Conservation (phyloP, 73 alveolate genomes). For the Paramecium bursaria region DNA sequence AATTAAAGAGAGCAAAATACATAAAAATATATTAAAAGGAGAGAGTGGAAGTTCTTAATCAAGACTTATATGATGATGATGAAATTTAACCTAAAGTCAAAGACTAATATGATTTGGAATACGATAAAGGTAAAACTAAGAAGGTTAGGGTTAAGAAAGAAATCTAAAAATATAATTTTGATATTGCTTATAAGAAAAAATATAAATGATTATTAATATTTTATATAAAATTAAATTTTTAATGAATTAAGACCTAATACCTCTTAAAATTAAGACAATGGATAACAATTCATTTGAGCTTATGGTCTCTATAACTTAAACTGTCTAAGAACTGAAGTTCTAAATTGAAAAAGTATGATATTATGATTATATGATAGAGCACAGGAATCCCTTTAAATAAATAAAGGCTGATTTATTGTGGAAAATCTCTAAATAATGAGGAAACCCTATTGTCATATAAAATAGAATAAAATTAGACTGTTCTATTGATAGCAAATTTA, state of each 20-base stretch:
- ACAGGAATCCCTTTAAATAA: slow-evolving; percentile 17
- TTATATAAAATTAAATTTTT: slow-evolving; percentile 9
- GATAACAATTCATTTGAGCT: slow-evolving; percentile 40
- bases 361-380: not conserved
- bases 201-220: slow-evolving; percentile 23
- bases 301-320: not conserved
- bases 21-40: not conserved
- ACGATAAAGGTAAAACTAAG: slow-evolving; percentile 50
- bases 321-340: not conserved
- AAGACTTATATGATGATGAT: not conserved
- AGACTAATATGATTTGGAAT: slow-evolving; percentile 40
- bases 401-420: slow-evolving; percentile 18
- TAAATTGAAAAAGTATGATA: slow-evolving; percentile 28
- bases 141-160: slow-evolving; percentile 13
- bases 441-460: slow-evolving; percentile 14
- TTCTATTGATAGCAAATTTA: slow-evolving; percentile 43
- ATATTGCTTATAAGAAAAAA: slow-evolving; percentile 42
- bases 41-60: not conserved
- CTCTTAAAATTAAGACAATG: slow-evolving; percentile 28
- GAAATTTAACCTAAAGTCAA: not conserved
- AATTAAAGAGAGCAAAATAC: not conserved
- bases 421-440: slow-evolving; percentile 46
- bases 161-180: slow-evolving; percentile 11
- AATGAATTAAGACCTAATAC: slow-evolving; percentile 40
- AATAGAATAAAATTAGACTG: slow-evolving; percentile 17